These are phyloP conservation scores for Candolleomyces aberdarensis DNA, from an alignment of 768 basidiomycete species.

Conservation along the genomic window DNA sequence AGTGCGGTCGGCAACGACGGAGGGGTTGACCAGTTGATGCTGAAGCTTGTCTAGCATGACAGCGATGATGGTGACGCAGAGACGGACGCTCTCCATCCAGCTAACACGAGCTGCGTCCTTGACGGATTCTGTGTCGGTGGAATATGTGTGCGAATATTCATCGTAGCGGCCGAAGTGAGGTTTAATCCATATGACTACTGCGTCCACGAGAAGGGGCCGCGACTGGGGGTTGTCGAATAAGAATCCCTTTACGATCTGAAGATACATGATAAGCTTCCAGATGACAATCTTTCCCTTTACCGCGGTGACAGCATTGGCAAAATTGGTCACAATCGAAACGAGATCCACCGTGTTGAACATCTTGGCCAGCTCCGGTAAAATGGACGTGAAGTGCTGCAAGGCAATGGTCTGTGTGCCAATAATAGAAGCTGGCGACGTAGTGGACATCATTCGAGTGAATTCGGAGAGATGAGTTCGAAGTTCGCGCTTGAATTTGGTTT, in stretches of 20 bases:
- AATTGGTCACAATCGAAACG: constrained; percentile 81
- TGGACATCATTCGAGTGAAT: constrained; percentile 88
- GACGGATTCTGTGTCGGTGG: constrained; percentile 62
- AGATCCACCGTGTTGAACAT: constrained; percentile 82
- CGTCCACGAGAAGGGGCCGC: constrained; percentile 78
- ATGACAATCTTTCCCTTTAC: constrained; percentile 86
- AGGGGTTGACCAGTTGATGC: constrained; percentile 68
- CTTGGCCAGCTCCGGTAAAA: constrained; percentile 82
- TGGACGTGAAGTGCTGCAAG: constrained; percentile 88
- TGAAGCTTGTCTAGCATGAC: constrained; percentile 90
- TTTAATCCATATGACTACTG: constrained; percentile 91
- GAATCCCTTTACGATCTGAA: constrained; percentile 87
- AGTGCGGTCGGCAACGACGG: constrained; percentile 56
- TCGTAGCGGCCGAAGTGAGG: constrained; percentile 93
- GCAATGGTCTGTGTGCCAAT: constrained; percentile 96
- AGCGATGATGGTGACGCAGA: constrained; percentile 85
- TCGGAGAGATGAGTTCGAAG: constrained; percentile 71
- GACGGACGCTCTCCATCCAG: constrained; percentile 89
- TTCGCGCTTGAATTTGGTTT: constrained; percentile 81
- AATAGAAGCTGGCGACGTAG: constrained; percentile 73
- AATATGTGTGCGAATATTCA: constrained; percentile 62
- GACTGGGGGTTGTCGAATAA: constrained; percentile 82
- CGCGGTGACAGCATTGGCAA: constrained; percentile 77
- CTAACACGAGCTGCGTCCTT: constrained; percentile 74
- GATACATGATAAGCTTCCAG: constrained; percentile 92